Percentiles rank a stretch among this genome's conserved stretches.
phyloP scores from a whole-genome alignment of 306 rosid genomes.

The Datisca glomerata region DNA sequence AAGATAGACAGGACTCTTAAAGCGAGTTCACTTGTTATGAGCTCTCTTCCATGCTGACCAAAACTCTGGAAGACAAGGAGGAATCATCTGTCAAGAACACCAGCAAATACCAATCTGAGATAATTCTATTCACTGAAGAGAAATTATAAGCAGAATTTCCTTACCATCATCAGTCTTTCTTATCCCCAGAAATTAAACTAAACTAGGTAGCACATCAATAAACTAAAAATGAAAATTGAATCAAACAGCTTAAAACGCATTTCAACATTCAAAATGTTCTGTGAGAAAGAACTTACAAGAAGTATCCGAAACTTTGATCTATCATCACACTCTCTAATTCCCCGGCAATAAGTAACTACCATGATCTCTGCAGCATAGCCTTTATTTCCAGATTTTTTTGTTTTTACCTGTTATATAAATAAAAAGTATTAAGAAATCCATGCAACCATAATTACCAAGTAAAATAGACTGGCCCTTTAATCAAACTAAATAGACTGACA shows the following conservation, averaged over 20 bases:
- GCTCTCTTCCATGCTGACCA: slow-evolving; percentile 99
- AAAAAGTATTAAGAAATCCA: slow-evolving; percentile 8
- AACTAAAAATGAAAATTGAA: no score
- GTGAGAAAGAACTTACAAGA: slow-evolving; percentile 62
- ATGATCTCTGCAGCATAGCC: slow-evolving; percentile 65
- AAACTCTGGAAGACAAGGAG: slow-evolving; percentile 99
- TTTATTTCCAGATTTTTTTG: slow-evolving; percentile 45
- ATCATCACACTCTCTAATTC: slow-evolving; percentile 39
- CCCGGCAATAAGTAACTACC: slow-evolving; percentile 61
- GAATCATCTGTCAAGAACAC: slow-evolving; percentile 99
- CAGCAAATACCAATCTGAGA: slow-evolving; percentile 86
- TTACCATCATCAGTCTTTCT: no score
- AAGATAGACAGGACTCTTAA: slow-evolving; percentile 63
- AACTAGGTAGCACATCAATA: no score
- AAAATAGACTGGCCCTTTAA: slow-evolving; percentile 5
- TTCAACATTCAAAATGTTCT: neutral
- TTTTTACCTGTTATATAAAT: slow-evolving; percentile 46
- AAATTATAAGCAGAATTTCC: slow-evolving; percentile 86
- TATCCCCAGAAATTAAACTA: no score
- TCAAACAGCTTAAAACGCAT: neutral
- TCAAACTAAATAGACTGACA: slow-evolving; percentile 6
- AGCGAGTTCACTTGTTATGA: slow-evolving; percentile 89
- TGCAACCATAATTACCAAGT: slow-evolving; percentile 12
- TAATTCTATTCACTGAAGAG: slow-evolving; percentile 34
- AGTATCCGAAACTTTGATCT: slow-evolving; percentile 67